These are phyloP conservation scores for Xylaria bambusicola DNA, from an alignment of 495 filamentous ascomycete genomes.

Conservation along the genomic window DNA sequence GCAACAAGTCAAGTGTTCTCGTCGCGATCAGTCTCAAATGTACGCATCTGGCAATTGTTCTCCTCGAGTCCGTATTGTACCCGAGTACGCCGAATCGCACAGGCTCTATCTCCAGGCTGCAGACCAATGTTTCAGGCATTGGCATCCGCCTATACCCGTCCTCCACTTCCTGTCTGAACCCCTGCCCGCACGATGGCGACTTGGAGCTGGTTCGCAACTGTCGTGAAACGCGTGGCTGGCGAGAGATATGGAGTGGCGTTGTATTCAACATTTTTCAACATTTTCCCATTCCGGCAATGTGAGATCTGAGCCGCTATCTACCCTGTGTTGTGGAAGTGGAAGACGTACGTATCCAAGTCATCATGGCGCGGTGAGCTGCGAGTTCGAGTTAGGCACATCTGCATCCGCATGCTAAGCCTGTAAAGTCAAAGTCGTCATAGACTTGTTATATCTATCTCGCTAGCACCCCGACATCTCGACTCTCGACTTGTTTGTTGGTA, in stretches of 20 bases:
- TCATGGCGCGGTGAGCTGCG: not conserved
- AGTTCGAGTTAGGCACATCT: not conserved
- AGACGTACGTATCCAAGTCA: no score
- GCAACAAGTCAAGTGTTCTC: no score
- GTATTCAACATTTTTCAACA: slow-evolving; percentile 10
- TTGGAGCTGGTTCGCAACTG: not conserved
- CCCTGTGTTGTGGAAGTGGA: not conserved
- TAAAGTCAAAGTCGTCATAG: slow-evolving; percentile 17
- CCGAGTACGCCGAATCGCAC: no score
- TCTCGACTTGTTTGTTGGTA: no score
- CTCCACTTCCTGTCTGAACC: not conserved
- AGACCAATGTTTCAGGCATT: slow-evolving; percentile 6
- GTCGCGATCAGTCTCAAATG: no score
- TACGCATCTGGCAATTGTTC: no score
- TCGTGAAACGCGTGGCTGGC: slow-evolving; percentile 5
- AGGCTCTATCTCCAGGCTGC: no score
- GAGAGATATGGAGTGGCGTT: not conserved
- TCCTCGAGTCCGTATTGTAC: no score
- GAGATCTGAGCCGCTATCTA: not conserved
- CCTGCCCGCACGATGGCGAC: not conserved
- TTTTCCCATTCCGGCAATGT: slow-evolving; percentile 15
- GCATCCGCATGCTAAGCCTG: slow-evolving; percentile 5
- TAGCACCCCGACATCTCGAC: not conserved
- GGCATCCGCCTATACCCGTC: not conserved
- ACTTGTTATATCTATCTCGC: not conserved